phyloP scores from a whole-genome alignment of 1,284 basidiomycete genomes.

The Boletus semigastroideus region DNA sequence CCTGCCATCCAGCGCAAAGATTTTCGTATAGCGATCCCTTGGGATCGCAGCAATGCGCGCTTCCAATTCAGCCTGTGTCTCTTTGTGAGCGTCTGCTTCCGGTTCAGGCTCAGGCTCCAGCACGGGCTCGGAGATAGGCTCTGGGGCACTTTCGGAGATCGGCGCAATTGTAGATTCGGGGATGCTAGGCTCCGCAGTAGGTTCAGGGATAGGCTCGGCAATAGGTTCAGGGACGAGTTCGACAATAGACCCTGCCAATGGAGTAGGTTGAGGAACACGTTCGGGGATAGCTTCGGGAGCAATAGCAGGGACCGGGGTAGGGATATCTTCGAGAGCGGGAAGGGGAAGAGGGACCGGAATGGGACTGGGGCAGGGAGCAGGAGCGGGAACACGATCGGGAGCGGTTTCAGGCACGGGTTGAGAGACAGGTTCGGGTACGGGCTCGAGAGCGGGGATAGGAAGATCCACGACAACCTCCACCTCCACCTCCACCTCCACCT shows the following conservation, averaged over 20 bases:
- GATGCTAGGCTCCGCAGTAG: too few relatives aligned
- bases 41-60: conserved; percentile 32
- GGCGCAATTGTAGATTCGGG: not conserved
- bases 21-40: conserved; percentile 30
- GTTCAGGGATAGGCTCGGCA: not conserved
- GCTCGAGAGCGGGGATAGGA: conserved; percentile 5
- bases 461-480: not conserved
- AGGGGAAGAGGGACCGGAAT: too few relatives aligned
- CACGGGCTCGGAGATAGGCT: not conserved
- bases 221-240: not conserved
- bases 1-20: conserved; percentile 39
- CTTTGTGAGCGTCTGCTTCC: conserved; percentile 1
- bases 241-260: too few relatives aligned
- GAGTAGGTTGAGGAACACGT: too few relatives aligned
- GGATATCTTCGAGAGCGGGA: too few relatives aligned
- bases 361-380: not conserved
- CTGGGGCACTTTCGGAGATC: not conserved
- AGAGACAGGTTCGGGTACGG: not conserved
- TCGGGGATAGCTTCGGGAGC: too few relatives aligned
- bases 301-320: too few relatives aligned
- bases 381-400: not conserved
- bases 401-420: not conserved
- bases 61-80: conserved; percentile 18
- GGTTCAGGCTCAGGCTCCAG: not conserved
- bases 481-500: too few relatives aligned